Evolutionary conservation across 169 alveolate genomes (phyloP).

Genomic region (Ichthyophthirius multifiliis): DNA sequence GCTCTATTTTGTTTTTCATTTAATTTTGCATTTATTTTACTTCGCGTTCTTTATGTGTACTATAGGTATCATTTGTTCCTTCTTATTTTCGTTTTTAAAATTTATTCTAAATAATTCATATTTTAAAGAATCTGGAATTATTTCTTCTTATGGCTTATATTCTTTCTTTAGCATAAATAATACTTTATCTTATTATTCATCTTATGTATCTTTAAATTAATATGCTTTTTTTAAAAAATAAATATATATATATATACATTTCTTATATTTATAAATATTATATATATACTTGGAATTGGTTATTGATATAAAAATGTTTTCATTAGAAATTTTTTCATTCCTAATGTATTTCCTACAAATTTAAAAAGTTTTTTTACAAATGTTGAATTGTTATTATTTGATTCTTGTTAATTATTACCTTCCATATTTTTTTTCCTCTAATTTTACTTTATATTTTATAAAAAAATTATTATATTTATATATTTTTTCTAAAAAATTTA

Average conservation of each 20-base stretch:
- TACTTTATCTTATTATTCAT: background rate
- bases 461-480: no score
- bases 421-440: no score
- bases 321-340: background rate
- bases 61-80: background rate
- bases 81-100: background rate
- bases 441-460: no score
- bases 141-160: background rate
- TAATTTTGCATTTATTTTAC: background rate
- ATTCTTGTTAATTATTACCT: no score
- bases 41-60: background rate
- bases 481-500: no score
- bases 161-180: background rate
- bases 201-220: background rate
- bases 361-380: conserved; percentile 7
- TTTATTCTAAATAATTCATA: background rate
- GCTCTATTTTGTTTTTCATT: background rate
- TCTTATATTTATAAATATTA: background rate
- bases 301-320: conserved; percentile 4
- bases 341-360: background rate
- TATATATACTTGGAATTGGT: conserved; percentile 1
- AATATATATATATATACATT: background rate
- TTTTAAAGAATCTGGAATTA: background rate
- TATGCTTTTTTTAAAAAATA: background rate
- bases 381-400: no score